These are phyloP conservation scores for Boletus insuetus DNA, from an alignment of 768 basidiomycete genomes.

Conservation along the genomic window DNA sequence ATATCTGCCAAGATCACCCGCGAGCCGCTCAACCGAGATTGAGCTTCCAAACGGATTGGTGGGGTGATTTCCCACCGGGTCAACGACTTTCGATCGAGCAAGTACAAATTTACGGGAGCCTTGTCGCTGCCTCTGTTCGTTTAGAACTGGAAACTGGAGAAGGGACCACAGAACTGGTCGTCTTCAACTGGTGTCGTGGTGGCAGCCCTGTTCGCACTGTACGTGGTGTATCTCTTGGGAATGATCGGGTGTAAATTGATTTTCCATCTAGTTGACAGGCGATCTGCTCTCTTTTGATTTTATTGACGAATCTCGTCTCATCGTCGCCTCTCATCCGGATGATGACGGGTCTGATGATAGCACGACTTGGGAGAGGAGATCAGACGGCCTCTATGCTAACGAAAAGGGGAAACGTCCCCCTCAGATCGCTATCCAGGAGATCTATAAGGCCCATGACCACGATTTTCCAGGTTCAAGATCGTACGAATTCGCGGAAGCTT, in stretches of 20 bases:
- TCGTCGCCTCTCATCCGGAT: conserved; percentile 30
- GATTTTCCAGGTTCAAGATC: conserved; percentile 16
- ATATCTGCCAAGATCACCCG: conserved; percentile 54
- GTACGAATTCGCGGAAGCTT: conserved; percentile 56
- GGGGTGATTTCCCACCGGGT: conserved; percentile 31
- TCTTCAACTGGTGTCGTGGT: conserved; percentile 31
- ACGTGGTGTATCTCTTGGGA: conserved; percentile 1
- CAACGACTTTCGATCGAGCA: conserved; percentile 32
- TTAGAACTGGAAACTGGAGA: conserved; percentile 33
- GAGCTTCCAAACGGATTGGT: conserved; percentile 34
- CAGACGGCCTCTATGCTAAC: conserved; percentile 30
- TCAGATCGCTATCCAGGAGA: conserved; percentile 26
- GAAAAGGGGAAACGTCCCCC: conserved; percentile 33
- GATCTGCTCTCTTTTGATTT: conserved; percentile 33
- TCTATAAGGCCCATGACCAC: conserved; percentile 11
- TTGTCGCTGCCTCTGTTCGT: conserved; percentile 27
- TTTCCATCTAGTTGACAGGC: conserved; percentile 20
- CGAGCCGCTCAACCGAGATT: conserved; percentile 34
- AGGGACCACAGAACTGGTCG: conserved; percentile 28
- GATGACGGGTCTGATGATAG: conserved; percentile 34
- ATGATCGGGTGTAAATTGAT: neutral
- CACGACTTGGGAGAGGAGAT: conserved; percentile 25
- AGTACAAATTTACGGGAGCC: conserved; percentile 27
- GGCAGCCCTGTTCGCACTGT: conserved; percentile 28
- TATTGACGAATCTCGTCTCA: conserved; percentile 24